phyloP scores from a whole-genome alignment of 441 rosid species.

The Corymbia calophylla region DNA sequence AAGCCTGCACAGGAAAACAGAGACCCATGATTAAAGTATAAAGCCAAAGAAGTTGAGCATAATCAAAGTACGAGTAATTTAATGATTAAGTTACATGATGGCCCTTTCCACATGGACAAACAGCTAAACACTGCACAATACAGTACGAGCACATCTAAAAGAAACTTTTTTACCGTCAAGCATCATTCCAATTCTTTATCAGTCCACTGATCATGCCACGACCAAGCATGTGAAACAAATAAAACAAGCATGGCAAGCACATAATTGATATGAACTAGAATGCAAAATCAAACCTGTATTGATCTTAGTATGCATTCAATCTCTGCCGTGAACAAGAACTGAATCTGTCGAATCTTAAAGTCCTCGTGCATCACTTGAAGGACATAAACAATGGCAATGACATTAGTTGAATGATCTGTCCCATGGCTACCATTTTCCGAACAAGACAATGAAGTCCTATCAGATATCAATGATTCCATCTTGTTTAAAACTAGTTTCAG shows the following conservation, averaged over 20 bases:
- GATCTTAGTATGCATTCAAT: constrained; percentile 31
- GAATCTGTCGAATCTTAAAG: constrained; percentile 32
- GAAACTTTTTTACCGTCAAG: neutral
- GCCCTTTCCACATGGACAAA: neutral
- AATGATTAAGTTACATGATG: neutral
- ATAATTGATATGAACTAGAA: neutral
- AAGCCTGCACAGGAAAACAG: constrained; percentile 34
- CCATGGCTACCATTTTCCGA: constrained; percentile 16
- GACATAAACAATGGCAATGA: constrained; percentile 40
- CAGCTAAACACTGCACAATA: neutral
- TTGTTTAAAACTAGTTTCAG: constrained; percentile 33
- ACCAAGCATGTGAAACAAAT: neutral
- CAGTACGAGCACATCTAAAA: neutral
- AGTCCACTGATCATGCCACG: neutral
- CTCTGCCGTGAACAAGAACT: constrained; percentile 37
- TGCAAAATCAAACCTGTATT: constrained; percentile 43
- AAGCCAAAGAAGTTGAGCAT: neutral
- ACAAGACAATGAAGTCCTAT: constrained; percentile 17
- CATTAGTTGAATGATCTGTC: constrained; percentile 18
- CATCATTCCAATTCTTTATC: neutral
- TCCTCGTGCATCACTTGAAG: constrained; percentile 50
- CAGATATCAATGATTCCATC: constrained; percentile 34
- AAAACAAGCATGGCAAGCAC: neutral
- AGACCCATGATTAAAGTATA: neutral
- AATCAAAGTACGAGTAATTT: neutral